Conservation (phyloP, 2,329 filamentous ascomycete genomes). For the Ophiostoma pallidulum region DNA sequence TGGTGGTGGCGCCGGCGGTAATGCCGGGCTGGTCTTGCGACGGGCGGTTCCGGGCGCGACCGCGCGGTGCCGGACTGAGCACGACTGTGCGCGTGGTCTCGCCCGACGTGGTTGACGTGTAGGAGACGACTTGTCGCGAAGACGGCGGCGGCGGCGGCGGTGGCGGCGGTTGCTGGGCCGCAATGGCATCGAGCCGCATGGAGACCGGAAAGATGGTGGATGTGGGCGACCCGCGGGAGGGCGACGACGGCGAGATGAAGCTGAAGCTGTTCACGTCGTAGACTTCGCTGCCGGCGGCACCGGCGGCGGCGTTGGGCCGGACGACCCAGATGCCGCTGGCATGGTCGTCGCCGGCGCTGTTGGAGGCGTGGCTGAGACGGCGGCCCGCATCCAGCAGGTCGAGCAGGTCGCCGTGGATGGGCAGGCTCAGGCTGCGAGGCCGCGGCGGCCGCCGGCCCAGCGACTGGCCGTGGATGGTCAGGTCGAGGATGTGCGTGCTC, state of each 20-base stretch:
- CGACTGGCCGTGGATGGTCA: constrained; percentile 25
- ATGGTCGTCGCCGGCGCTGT: constrained; percentile 31
- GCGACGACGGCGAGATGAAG: constrained; percentile 6
- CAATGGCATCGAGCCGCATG: constrained; percentile 12
- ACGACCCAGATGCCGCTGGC: constrained; percentile 4
- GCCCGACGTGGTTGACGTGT: neutral
- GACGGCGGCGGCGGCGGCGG: neutral
- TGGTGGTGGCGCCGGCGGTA: too few species aligned
- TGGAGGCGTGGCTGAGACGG: constrained; percentile 20
- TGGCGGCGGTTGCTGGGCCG: neutral
- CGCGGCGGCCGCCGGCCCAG: constrained; percentile 19
- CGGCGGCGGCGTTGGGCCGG: constrained; percentile 6
- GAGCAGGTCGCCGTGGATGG: constrained; percentile 28
- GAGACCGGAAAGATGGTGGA: constrained; percentile 12
- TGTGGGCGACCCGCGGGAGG: constrained; percentile 4
- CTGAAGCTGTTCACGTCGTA: constrained; percentile 8
- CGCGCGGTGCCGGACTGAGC: constrained; percentile 2
- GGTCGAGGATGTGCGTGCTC: constrained; percentile 36
- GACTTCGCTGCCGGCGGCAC: constrained; percentile 5
- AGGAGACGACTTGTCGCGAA: neutral
- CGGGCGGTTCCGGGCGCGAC: neutral
- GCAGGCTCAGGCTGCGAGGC: constrained; percentile 41
- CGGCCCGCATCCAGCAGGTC: constrained; percentile 5
- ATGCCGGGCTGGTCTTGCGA: neutral
- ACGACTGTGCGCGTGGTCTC: constrained; percentile 2